phyloP scores from a whole-genome alignment of 139 green algal species.

The Chlorella sorokiniana region DNA sequence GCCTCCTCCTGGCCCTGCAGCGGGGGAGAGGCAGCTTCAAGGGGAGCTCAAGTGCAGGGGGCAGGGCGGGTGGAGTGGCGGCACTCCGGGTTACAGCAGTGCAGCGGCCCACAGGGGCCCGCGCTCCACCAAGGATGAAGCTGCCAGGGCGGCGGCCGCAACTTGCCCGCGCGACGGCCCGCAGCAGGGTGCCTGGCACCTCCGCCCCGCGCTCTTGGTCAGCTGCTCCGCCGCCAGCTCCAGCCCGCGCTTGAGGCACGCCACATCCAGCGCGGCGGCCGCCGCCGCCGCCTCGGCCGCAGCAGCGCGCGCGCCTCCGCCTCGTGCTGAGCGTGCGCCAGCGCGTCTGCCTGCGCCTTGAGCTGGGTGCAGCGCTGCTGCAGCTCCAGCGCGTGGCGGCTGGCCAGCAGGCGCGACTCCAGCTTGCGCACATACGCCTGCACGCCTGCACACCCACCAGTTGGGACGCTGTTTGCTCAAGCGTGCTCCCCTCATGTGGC shows the following conservation, averaged over 20 bases:
- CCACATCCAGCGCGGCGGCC: background rate
- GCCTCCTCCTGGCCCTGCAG: constrained; percentile 53
- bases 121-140: no score
- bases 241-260: constrained; percentile 35
- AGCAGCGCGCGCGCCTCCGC: constrained; percentile 6
- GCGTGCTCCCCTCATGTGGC: no score
- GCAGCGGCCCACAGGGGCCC: no score
- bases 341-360: background rate
- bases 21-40: background rate
- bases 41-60: no score
- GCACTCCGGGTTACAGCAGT: no score
- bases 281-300: background rate
- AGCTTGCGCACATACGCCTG: constrained; percentile 54
- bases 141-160: background rate
- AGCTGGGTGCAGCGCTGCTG: constrained; percentile 25
- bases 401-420: constrained; percentile 45
- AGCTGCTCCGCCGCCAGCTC: constrained; percentile 54
- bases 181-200: constrained; percentile 34
- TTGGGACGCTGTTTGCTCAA: no score
- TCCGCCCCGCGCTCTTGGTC: constrained; percentile 19
- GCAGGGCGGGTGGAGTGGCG: no score
- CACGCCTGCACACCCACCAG: constrained; percentile 1
- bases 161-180: constrained; percentile 33
- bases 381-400: constrained; percentile 34
- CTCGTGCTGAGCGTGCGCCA: constrained; percentile 2